These are phyloP conservation scores for Trichoderma gamsii DNA, from an alignment of 495 filamentous ascomycete species.

Conservation along the genomic window DNA sequence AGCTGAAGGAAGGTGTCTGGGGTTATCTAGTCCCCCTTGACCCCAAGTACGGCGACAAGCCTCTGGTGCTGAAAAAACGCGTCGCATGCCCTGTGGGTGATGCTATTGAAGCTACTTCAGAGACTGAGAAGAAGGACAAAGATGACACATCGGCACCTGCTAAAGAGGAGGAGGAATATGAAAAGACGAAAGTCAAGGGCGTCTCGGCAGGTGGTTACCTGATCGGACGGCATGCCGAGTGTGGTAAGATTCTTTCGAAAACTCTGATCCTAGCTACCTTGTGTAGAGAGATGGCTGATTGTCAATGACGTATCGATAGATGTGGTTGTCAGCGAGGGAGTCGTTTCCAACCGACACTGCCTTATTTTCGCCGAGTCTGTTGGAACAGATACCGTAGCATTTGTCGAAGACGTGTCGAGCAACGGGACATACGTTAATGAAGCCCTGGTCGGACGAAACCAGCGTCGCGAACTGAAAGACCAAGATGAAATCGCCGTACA, in stretches of 20 bases:
- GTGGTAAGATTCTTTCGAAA: conserved; percentile 56
- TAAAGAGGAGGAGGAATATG: conserved; percentile 52
- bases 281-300: background rate
- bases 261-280: background rate
- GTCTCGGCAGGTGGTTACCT: conserved; percentile 77
- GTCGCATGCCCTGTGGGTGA: conserved; percentile 54
- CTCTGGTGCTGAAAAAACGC: conserved; percentile 67
- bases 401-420: conserved; percentile 88
- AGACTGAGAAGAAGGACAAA: conserved; percentile 19
- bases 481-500: conserved; percentile 85
- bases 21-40: conserved; percentile 85
- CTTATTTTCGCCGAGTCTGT: conserved; percentile 83
- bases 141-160: conserved; percentile 36
- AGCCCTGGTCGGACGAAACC: conserved; percentile 83
- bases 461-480: conserved; percentile 78
- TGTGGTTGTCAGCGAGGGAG: conserved; percentile 66
- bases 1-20: conserved; percentile 88
- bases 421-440: conserved; percentile 98
- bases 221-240: conserved; percentile 88
- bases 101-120: conserved; percentile 21
- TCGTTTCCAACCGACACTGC: conserved; percentile 94
- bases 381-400: conserved; percentile 68
- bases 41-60: conserved; percentile 54
- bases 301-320: conserved; percentile 47
- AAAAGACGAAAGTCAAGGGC: conserved; percentile 49